Conservation (phyloP, 176 grass and related monocot genomes). For the Typha latifolia region DNA sequence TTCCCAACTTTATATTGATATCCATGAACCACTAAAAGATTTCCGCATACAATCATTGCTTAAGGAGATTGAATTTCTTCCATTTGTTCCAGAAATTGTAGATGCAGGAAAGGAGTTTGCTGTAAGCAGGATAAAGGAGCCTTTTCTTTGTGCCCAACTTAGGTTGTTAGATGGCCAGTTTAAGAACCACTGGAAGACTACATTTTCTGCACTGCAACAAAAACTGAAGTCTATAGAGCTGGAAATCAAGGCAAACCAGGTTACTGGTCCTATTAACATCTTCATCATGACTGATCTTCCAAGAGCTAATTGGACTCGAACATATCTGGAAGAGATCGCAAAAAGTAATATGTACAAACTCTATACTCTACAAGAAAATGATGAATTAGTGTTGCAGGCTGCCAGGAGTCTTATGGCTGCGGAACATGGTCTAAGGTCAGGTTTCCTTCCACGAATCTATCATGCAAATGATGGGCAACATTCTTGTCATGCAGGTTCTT, state of each 20-base stretch:
- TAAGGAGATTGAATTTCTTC: constrained; percentile 66
- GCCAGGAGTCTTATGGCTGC: constrained; percentile 61
- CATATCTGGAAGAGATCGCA: constrained; percentile 60
- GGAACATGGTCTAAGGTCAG: constrained; percentile 65
- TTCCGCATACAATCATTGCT: constrained; percentile 39
- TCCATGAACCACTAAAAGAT: constrained; percentile 60
- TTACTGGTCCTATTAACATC: constrained; percentile 36
- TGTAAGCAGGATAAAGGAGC: constrained; percentile 51
- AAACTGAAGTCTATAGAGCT: constrained; percentile 49
- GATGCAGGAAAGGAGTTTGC: constrained; percentile 61
- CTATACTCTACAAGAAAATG: constrained; percentile 51
- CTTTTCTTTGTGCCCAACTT: constrained; percentile 83
- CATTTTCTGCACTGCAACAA: constrained; percentile 76
- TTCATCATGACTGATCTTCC: constrained; percentile 99
- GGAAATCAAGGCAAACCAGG: constrained; percentile 27
- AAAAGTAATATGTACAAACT: constrained; percentile 54
- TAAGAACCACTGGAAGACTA: constrained; percentile 92
- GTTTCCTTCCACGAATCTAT: constrained; percentile 48
- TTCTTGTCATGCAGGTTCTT: constrained; percentile 38
- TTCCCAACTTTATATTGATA: constrained; percentile 82
- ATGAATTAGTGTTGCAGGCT: constrained; percentile 56
- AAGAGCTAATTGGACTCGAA: constrained; percentile 54
- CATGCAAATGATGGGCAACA: constrained; percentile 17
- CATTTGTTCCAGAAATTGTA: constrained; percentile 79
- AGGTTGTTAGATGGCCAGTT: constrained; percentile 94